Evolutionary conservation across 352 stramenopile genomes (phyloP).

Genomic region (Pythium dissimile): DNA sequence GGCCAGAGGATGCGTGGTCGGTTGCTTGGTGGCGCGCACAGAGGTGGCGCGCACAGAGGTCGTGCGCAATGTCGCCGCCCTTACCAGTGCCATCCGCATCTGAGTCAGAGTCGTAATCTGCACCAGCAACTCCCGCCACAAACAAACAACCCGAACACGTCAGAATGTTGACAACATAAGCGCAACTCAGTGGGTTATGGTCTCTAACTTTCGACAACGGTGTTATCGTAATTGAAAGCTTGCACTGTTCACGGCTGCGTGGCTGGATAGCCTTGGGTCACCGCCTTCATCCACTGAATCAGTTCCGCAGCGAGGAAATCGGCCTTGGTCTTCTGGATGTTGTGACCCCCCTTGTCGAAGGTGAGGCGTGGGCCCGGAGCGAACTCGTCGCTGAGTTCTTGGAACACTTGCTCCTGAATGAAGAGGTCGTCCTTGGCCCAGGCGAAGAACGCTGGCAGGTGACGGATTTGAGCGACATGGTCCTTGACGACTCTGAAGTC

Average conservation of each 20-base stretch:
- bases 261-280: no score
- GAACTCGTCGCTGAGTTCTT: constrained; percentile 21
- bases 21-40: no score
- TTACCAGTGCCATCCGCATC: no score
- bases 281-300: constrained; percentile 29
- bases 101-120: no score
- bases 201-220: constrained; percentile 1
- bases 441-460: constrained; percentile 36
- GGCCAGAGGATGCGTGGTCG: no score
- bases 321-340: constrained; percentile 50
- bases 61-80: no score
- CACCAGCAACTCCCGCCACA: no score
- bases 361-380: constrained; percentile 28
- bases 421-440: constrained; percentile 30
- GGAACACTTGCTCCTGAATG: constrained; percentile 34
- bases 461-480: constrained; percentile 18
- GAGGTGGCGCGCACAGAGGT: no score
- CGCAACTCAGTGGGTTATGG: neutral
- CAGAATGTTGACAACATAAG: constrained; percentile 3
- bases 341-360: constrained; percentile 42
- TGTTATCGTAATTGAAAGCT: no score
- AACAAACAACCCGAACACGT: no score
- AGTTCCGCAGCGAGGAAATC: constrained; percentile 24
- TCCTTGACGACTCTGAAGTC: constrained; percentile 33
- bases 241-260: no score